Conservation (phyloP, 768 basidiomycete genomes). For the Suillus americanus region DNA sequence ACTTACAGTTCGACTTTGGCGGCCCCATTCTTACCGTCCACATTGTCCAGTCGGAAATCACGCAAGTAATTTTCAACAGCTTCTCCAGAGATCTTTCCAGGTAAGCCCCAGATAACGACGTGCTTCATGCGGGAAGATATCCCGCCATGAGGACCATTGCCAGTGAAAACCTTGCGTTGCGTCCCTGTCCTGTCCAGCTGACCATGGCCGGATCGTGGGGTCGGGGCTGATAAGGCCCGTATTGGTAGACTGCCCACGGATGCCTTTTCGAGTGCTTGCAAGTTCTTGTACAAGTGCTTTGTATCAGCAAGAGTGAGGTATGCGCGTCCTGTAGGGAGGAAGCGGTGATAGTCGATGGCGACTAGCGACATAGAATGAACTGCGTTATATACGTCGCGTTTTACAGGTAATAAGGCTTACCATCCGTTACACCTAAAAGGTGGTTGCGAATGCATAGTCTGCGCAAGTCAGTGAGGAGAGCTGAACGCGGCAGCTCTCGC, state of each 20-base stretch:
- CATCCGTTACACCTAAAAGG: conserved; percentile 45
- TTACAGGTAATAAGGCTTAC: conserved; percentile 16
- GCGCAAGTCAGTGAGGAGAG: conserved; percentile 56
- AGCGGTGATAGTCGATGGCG: conserved; percentile 57
- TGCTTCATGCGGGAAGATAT: conserved; percentile 46
- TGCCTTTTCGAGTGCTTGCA: conserved; percentile 43
- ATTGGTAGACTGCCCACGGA: conserved; percentile 47
- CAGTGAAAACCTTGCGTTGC: background rate
- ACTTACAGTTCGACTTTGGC: conserved; percentile 48
- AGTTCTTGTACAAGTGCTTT: conserved; percentile 41
- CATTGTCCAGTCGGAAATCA: conserved; percentile 42
- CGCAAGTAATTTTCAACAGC: conserved; percentile 41
- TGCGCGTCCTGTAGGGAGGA: conserved; percentile 59
- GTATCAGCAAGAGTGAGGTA: conserved; percentile 53
- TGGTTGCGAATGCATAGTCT: conserved; percentile 41
- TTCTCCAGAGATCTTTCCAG: conserved; percentile 41
- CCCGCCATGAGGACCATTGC: conserved; percentile 52
- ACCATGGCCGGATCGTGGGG: conserved; percentile 25
- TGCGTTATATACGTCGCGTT: background rate
- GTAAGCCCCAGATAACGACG: conserved; percentile 64
- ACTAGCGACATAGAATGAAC: conserved; percentile 37
- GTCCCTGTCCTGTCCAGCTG: conserved; percentile 30
- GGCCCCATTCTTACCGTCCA: conserved; percentile 44
- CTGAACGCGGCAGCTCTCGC: conserved; percentile 48
- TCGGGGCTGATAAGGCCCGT: conserved; percentile 30